A percentile compares a stretch with the other conserved stretches of the same genome.
Conservation (phyloP, 2,329 filamentous ascomycete species). For the Microascus cirrosus region DNA sequence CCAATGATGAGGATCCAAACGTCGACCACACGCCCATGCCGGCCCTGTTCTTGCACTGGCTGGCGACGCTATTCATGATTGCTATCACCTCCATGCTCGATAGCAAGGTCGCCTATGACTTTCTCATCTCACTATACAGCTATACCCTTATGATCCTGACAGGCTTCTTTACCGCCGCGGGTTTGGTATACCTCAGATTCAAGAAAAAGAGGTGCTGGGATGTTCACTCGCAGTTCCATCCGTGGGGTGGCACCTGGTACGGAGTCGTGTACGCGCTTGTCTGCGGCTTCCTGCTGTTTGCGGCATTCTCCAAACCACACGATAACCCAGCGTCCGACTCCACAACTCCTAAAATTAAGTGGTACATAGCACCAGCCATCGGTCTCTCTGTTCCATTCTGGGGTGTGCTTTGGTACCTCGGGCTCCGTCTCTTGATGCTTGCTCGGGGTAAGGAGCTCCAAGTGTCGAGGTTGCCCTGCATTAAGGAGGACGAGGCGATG, state of each 20-base stretch:
- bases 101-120: background rate
- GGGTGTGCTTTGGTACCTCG: too few relatives aligned
- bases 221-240: background rate
- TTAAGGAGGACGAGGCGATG: too few relatives aligned
- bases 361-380: too few relatives aligned
- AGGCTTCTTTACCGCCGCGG: background rate
- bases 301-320: background rate
- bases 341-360: too few relatives aligned
- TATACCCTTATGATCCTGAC: background rate
- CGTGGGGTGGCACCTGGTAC: background rate
- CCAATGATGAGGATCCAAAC: background rate
- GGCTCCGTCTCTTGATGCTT: too few relatives aligned
- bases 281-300: background rate
- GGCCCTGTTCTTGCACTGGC: conserved; percentile 8
- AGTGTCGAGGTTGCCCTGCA: too few relatives aligned
- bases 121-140: background rate
- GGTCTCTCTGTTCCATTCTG: too few relatives aligned
- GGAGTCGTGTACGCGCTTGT: background rate
- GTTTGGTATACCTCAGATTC: background rate
- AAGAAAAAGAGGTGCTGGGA: too few relatives aligned
- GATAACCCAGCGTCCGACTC: too few relatives aligned
- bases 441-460: too few relatives aligned
- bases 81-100: background rate
- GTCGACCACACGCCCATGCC: conserved; percentile 7
- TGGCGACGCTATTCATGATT: conserved; percentile 7